Percentiles rank a stretch among this genome's conserved stretches.
Evolutionary conservation across 345 rosid species (phyloP).

Genomic region (Syzygium jambos): DNA sequence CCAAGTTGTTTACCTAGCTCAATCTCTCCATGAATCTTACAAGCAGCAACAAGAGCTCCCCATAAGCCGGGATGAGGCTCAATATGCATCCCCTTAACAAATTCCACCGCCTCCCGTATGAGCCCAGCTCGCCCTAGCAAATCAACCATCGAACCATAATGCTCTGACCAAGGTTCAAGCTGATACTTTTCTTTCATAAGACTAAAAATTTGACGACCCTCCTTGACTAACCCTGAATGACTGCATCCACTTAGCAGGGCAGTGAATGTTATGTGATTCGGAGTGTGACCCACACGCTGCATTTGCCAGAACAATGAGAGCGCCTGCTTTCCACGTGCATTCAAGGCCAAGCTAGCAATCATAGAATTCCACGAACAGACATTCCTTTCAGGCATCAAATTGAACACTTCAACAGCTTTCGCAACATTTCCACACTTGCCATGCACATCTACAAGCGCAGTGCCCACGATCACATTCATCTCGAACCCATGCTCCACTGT

Average conservation of each 20-base stretch:
- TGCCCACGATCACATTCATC: conserved; percentile 9
- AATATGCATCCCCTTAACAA: conserved; percentile 21
- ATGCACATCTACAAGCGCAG: conserved; percentile 24
- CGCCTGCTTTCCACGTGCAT: conserved; percentile 21
- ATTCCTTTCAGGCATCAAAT: conserved; percentile 17
- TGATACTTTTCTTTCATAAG: conserved; percentile 11
- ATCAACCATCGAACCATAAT: conserved; percentile 27
- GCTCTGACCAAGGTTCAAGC: conserved; percentile 20
- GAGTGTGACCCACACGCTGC: conserved; percentile 9
- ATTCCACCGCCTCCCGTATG: conserved; percentile 17
- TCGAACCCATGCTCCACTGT: neutral
- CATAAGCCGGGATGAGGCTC: conserved; percentile 23
- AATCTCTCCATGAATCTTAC: conserved; percentile 26
- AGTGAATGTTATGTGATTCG: conserved; percentile 17
- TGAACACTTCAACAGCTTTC: conserved; percentile 16
- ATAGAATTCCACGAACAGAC: conserved; percentile 28
- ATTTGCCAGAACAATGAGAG: conserved; percentile 17
- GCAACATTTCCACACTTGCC: conserved; percentile 20
- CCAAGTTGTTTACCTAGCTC: conserved; percentile 6
- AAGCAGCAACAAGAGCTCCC: conserved; percentile 30
- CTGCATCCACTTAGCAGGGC: conserved; percentile 28
- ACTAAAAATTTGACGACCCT: conserved; percentile 21
- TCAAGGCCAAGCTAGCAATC: conserved; percentile 25
- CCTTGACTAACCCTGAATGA: conserved; percentile 25
- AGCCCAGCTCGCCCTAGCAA: conserved; percentile 30